Base-by-base conservation (phyloP, 768 basidiomycete genomes). In the Kwoniella europaea region DNA sequence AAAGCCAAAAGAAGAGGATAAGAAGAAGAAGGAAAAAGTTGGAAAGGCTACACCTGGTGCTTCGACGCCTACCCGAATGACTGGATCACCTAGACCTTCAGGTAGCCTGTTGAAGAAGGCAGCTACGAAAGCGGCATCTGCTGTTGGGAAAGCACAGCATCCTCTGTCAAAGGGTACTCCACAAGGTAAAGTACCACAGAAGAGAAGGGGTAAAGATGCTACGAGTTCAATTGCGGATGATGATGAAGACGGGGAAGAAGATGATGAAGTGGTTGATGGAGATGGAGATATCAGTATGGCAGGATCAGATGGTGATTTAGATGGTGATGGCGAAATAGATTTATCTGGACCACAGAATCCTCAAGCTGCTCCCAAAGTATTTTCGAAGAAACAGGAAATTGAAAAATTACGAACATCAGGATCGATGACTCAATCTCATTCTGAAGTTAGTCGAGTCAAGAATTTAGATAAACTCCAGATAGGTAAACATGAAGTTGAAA, bases 381-480 rank as follows among this genome's bases (percentile, higher is more conserved):
- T 95, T 86, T 95, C 93, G 84, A 99, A 99, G 84, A 92, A 97
- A 84, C 91, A 96, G 84, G 97, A 99, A 84, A 98, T 98, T 78
- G 96, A 98, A 86, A 98, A 98, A 84, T 88, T 98, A 16, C 91
- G 97, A 22, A 96, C 94, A 18, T 93, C 93, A 12, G 97, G 97
- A 12, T 98, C 94, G 41, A 98, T 99, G 95, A 98, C 97, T 4
- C 97, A 99, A 84, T 93, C 93, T 59, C 92, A 98, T 71, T 96
- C 94, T 62, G 97, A 99, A 86, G 91, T 99, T 77, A 92, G 96
- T 18, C 90, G 97, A 63, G 97, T 99, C 79, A 98, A 98, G 87
- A 99, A 99, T 83, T 88, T 99, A 76, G 97, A 98, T 84, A 90
- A 92, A 69, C 88, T 99, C 35, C 94, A 96, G 83, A 98, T 99